Base-by-base conservation (phyloP, 495 filamentous ascomycete species). In the Neurospora sublineolata region DNA sequence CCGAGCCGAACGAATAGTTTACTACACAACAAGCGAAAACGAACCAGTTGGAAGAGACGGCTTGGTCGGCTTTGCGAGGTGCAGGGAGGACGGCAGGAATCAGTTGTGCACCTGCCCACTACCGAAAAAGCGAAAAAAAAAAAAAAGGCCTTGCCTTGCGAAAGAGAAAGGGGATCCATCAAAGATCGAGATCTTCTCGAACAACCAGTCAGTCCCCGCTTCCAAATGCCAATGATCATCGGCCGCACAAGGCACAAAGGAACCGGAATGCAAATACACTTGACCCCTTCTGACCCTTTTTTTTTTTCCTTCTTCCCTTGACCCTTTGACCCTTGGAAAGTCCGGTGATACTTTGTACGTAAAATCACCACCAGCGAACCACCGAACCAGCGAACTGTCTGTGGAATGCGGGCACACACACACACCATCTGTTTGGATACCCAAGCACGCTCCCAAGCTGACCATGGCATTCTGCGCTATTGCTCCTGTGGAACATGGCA, bases 401-500 rank as follows among this genome's bases (percentile, higher is more conserved):
- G 46, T 58, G 46, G 46, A 58, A 58, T 27, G 11, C 20, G 20
- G 11, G 27, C 44, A 23, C 44, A 52, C 20, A 52, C 20, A 58
- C 20, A 27, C 20, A 12, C 46, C 11, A 58, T 30, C 23, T 58
- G 12, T 39, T 39, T 12, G 20, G 20, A 14, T 12, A 58, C 46
- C 46, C 44, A 52, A 52, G 20, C 44, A 52, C 16, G 27, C 27
- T 33, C 27, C 64, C 67, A 68, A 40, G 30, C 67, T 37, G n/a
- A 68, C 20, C 70, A 71, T 23, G 33, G 58, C 18, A 75, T 76
- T 77, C 46, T 58, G 68, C 52, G 52, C 52, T 64, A 33, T 64
- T 33, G 52, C 52, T 33, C 36, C 37, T 68, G 73, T 71, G 71
- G 58, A 73, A 76, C 75, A 77, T 76, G 76, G 76, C 68, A 64